Base-by-base conservation (phyloP, 1,284 basidiomycete genomes). In the Boletus austroedulis region DNA sequence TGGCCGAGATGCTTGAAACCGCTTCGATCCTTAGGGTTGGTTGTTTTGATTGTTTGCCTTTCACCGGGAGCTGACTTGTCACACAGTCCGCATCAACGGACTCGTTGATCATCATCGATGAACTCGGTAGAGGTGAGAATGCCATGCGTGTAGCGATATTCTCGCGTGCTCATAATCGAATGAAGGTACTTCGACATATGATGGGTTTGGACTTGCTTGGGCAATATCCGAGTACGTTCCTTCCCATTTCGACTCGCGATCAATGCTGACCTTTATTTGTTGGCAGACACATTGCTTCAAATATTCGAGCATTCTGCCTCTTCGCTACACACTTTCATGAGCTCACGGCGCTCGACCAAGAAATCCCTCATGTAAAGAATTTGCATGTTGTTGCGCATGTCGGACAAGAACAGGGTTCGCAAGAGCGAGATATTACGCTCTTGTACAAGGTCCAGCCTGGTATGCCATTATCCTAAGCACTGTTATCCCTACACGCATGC, bases 291-390 rank as follows among this genome's bases (percentile, higher is more conserved):
- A 97, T 99, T 62, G 94, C 94, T 2, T 92, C 89, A 2, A 81
- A 92, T 64, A 95, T 98, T 47, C 89, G 89, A 60, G 92, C 92
- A 3, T 95, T 96, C 75, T 97, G 94, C 69, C 80, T 99, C 8
- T 99, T 99, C 68, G 97, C 97, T 0, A 98, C 96, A 0, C 95
- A 99, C 73, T 99, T 98, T 77, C 96, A 99, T 75, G 97, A 99
- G 72, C 80, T 99, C 21, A 99, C 97, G 0, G 87, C 90, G 0
- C 82, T 99, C 14, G 91, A 95, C 40, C 68, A 68, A 60, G 72
- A 95, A 73, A 80, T 96, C 31, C 63, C 81, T 1, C 90, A 95
- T 65, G 95, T 99, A 54, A 92, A 93, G 74, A 99, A 99, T 72
- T 74, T 97, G 36, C 95, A 99, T 67, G 96, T 99, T 45, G 93